Evolutionary conservation across 2,329 filamentous ascomycete genomes (phyloP).

Genomic region (Teratosphaeria epicoccoides): DNA sequence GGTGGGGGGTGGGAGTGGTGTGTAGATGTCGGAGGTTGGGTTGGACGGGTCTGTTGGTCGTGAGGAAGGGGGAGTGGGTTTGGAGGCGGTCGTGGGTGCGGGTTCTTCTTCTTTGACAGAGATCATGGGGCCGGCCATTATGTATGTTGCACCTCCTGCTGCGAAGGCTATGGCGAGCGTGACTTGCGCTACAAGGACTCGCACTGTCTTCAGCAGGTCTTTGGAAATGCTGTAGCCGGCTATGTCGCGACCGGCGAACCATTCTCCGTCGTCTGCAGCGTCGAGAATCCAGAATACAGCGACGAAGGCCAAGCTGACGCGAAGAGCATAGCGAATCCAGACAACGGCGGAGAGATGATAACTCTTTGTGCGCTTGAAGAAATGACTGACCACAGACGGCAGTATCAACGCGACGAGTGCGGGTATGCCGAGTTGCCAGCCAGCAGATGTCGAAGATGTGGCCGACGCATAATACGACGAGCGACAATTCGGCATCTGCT

Average conservation of each 20-base stretch:
- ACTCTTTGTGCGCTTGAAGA: slow-evolving; percentile 69
- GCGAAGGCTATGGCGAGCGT: slow-evolving; percentile 70
- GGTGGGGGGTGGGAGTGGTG: slow-evolving; percentile 25
- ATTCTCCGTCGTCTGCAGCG: slow-evolving; percentile 74
- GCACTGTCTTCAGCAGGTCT: slow-evolving; percentile 58
- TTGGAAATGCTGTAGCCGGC: slow-evolving; percentile 36
- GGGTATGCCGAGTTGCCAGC: slow-evolving; percentile 78
- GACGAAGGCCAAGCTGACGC: slow-evolving; percentile 61
- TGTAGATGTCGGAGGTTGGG: slow-evolving; percentile 27
- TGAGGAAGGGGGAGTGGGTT: slow-evolving; percentile 10
- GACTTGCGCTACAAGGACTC: slow-evolving; percentile 68
- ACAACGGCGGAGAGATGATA: slow-evolving; percentile 76
- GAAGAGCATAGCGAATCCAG: slow-evolving; percentile 75
- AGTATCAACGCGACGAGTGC: slow-evolving; percentile 61
- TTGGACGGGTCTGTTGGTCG: slow-evolving; percentile 20
- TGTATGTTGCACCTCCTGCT: slow-evolving; percentile 73
- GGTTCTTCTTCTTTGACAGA: slow-evolving; percentile 47
- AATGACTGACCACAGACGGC: slow-evolving; percentile 66
- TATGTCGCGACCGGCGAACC: slow-evolving; percentile 45
- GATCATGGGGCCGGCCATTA: slow-evolving; percentile 77
- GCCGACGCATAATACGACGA: slow-evolving; percentile 93
- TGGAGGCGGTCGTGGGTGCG: slow-evolving; percentile 4
- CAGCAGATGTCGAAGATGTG: slow-evolving; percentile 81
- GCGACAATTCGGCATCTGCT: slow-evolving; percentile 94
- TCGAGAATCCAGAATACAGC: slow-evolving; percentile 84